Evolutionary conservation across 2,329 filamentous ascomycete species (phyloP), one percentile per base, ranked within the genome.

Genomic region (Helotiales sp.): DNA sequence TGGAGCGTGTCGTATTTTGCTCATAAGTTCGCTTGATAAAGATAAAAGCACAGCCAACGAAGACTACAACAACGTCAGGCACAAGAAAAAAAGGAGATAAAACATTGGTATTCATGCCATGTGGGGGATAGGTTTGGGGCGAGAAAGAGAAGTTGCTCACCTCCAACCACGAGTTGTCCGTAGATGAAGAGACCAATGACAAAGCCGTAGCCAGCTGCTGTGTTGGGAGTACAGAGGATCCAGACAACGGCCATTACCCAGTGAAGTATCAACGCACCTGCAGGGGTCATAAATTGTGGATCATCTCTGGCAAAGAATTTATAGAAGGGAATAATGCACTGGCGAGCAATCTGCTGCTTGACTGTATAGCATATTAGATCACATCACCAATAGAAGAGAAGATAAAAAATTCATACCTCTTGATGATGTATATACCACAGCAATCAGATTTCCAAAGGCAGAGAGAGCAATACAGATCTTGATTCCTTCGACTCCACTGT

Each of bases 381-480:
- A 34, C 9, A 34, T 9, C 15, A 15, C 15, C 9, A 9, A 9
- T 9, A 9, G 9, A 34, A 34, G 31, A 15, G 31, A 9, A 34
- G 24, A n/a, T n/a, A n/a, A n/a, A n/a, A n/a, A n/a, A n/a, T 29
- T 9, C 27, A 15, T 52, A 52, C 54, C 47, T 47, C 31, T 52
- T 9, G 47, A 24, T n/a, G 24, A 24, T 27, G 54, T 57, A 34
- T 33, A 57, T 25, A 31, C 36, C 6, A 57, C 36, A 15, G 54
- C 36, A n/a, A 52, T 30, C 5, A 52, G 36, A 36, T 46, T 57
- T 33, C 54, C 54, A 9, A 44, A 4, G n/a, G 48, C 54, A 10
- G 54, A 57, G 6, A 57, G 27, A 24, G 54, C 34, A 19, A 57
- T 57, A 17, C 48, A 33, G 17, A 50, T 25, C 31, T 49, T 49